phyloP scores from a whole-genome alignment of 2,329 filamentous ascomycete genomes.

The Trichoderma cornu-damae region DNA sequence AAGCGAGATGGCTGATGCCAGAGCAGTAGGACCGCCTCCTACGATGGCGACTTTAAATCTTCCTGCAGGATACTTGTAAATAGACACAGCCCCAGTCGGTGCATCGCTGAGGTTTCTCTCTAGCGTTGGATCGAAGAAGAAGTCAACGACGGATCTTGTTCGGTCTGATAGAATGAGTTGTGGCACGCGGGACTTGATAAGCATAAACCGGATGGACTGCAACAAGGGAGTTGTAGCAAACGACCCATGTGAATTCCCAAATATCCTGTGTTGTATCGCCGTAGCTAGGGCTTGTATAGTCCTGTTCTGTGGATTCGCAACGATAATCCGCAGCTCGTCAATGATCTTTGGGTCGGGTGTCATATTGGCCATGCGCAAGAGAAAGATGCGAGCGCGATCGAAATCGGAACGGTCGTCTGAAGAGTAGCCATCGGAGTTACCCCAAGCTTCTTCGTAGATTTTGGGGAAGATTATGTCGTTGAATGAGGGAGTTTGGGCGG shows the following conservation, averaged over 20 bases:
- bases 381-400: constrained; percentile 31
- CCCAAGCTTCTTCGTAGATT: constrained; percentile 33
- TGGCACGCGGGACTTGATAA: constrained; percentile 29
- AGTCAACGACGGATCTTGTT: constrained; percentile 29
- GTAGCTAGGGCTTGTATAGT: constrained; percentile 28
- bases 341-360: constrained; percentile 24
- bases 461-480: constrained; percentile 32
- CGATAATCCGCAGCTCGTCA: constrained; percentile 28
- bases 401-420: constrained; percentile 27
- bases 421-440: constrained; percentile 18
- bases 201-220: constrained; percentile 33
- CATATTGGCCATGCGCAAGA: constrained; percentile 30
- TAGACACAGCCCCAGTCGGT: constrained; percentile 23
- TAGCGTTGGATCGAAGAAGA: constrained; percentile 35
- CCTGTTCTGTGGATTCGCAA: constrained; percentile 24
- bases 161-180: constrained; percentile 25
- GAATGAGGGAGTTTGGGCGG: constrained; percentile 7
- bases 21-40: constrained; percentile 32
- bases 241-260: constrained; percentile 27
- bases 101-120: constrained; percentile 26
- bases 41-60: constrained; percentile 31
- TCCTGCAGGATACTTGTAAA: constrained; percentile 28
- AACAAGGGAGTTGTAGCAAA: constrained; percentile 31
- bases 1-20: constrained; percentile 32
- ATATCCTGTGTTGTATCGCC: constrained; percentile 28